Percentiles rank a stretch among this genome's conserved stretches.
These are phyloP conservation scores for Trichoderma afroharzianum DNA, from an alignment of 2,329 filamentous ascomycete species.

Conservation along the genomic window DNA sequence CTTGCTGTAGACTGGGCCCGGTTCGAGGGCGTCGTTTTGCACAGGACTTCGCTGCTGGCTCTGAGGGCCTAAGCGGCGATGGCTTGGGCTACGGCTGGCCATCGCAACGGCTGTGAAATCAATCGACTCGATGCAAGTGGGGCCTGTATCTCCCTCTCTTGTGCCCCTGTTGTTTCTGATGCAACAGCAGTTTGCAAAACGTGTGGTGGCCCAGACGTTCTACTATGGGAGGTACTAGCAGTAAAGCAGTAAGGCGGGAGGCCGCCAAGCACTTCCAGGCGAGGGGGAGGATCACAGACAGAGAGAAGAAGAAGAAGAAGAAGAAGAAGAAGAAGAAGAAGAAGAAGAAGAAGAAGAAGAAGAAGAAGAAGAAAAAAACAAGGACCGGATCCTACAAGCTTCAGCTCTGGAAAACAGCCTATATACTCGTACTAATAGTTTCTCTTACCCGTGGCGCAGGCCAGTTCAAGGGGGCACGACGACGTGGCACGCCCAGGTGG, in stretches of 20 bases:
- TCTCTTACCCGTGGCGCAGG: background rate
- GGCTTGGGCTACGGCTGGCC: background rate
- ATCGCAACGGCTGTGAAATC: background rate
- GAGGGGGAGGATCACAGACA: background rate
- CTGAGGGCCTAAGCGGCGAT: constrained; percentile 1
- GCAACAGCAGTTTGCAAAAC: background rate
- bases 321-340: too few species aligned
- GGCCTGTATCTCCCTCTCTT: background rate
- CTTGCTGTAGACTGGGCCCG: background rate
- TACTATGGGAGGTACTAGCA: background rate
- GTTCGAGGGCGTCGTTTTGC: background rate
- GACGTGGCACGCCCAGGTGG: constrained; percentile 9
- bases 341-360: too few species aligned
- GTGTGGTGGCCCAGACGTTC: background rate
- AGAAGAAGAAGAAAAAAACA: background rate
- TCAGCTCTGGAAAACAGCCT: background rate
- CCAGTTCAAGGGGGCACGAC: background rate
- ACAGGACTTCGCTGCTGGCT: background rate
- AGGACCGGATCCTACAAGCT: background rate
- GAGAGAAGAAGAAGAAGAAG: background rate
- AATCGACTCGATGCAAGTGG: background rate
- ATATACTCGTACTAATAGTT: background rate
- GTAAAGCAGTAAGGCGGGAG: background rate
- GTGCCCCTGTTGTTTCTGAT: background rate
- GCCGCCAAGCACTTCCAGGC: background rate